Conservation (phyloP, 176 grass and related monocot species). For the Aechmea fasciata region DNA sequence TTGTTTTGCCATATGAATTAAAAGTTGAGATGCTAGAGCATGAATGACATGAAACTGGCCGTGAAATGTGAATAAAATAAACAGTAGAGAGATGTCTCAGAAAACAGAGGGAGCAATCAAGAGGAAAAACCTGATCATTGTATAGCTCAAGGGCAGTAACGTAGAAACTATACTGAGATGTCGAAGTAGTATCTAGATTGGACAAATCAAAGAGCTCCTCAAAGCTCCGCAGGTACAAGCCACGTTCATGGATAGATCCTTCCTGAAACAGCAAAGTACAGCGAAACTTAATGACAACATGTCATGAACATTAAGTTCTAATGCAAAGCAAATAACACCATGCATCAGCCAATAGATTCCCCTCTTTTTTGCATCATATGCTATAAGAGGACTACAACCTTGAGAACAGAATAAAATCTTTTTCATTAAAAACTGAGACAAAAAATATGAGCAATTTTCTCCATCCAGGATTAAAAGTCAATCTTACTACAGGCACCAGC, state of each 20-base stretch:
- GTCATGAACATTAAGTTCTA: constrained; percentile 11
- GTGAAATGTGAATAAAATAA: neutral
- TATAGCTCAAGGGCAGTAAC: constrained; percentile 92
- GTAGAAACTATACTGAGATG: constrained; percentile 80
- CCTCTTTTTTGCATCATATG: too few species aligned
- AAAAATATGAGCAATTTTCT: too few species aligned
- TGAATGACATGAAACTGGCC: neutral
- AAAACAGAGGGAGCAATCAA: neutral
- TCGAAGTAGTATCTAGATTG: constrained; percentile 85
- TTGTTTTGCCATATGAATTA: neutral
- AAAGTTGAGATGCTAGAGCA: neutral
- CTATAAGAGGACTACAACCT: too few species aligned
- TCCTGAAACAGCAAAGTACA: constrained; percentile 49
- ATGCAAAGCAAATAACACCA: neutral
- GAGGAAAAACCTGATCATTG: constrained; percentile 77
- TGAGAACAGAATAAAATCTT: too few species aligned
- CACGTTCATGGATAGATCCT: constrained; percentile 94
- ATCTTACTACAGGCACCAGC: too few species aligned
- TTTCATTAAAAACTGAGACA: too few species aligned
- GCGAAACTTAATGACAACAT: constrained; percentile 13
- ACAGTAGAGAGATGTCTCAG: neutral
- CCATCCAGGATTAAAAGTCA: too few species aligned
- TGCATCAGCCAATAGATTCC: neutral
- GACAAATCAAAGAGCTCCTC: constrained; percentile 97
- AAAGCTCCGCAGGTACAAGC: constrained; percentile 80